Conservation (phyloP, 2,329 filamentous ascomycete species). For the Aspergillus intermedius region DNA sequence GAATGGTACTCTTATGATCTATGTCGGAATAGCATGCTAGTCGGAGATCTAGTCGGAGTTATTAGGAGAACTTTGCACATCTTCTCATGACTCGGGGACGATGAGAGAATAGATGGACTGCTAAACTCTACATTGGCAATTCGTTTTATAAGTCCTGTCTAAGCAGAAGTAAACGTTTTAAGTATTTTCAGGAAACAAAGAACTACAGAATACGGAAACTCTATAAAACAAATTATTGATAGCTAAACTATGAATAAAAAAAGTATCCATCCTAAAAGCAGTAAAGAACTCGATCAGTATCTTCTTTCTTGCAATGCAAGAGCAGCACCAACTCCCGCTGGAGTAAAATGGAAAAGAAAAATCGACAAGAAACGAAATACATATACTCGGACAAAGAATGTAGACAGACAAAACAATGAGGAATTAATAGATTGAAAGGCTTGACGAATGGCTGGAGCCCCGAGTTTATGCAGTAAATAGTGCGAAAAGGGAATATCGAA, state of each 20-base stretch:
- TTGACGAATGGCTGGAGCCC: slow-evolving; percentile 15
- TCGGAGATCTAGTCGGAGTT: too few species aligned
- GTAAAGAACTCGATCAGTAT: not conserved
- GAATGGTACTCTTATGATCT: too few species aligned
- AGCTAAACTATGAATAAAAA: not conserved
- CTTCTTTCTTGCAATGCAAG: slow-evolving; percentile 4
- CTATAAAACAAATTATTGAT: too few species aligned
- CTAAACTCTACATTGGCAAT: too few species aligned
- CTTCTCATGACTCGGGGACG: too few species aligned
- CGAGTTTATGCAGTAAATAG: slow-evolving; percentile 28
- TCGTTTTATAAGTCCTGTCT: too few species aligned
- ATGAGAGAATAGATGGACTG: too few species aligned
- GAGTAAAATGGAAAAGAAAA: slow-evolving; percentile 4
- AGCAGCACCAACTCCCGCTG: slow-evolving; percentile 30
- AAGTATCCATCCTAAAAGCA: not conserved
- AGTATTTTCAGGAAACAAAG: too few species aligned
- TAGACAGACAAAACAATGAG: slow-evolving; percentile 6
- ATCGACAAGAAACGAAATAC: slow-evolving; percentile 8
- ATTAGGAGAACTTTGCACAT: too few species aligned
- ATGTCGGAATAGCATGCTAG: too few species aligned
- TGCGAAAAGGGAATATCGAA: slow-evolving; percentile 9
- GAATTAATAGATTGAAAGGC: slow-evolving; percentile 8
- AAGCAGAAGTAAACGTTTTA: too few species aligned
- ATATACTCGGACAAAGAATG: slow-evolving; percentile 11
- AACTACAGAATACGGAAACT: too few species aligned